These are phyloP conservation scores for Candida yuanshanica DNA, from an alignment of 805 yeast species.

Conservation along the genomic window DNA sequence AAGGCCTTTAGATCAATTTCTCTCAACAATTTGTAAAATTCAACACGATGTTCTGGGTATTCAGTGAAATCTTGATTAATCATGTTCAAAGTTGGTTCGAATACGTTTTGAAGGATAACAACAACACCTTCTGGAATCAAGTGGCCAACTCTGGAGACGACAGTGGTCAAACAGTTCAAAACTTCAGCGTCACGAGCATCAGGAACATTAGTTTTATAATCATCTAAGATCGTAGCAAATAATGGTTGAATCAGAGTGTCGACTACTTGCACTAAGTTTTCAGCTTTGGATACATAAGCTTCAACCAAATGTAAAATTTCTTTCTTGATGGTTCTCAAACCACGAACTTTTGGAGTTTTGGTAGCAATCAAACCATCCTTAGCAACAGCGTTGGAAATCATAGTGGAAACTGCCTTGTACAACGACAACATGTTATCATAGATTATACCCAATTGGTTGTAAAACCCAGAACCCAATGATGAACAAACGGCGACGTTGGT, in stretches of 20 bases:
- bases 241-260: constrained; percentile 77
- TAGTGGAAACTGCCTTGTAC: constrained; percentile 80
- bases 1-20: constrained; percentile 84
- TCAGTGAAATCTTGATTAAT: constrained; percentile 92
- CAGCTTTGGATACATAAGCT: constrained; percentile 82
- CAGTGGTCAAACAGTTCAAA: constrained; percentile 86
- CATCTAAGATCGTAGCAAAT: constrained; percentile 80
- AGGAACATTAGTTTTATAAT: constrained; percentile 82
- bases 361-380: constrained; percentile 84
- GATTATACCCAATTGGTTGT: constrained; percentile 79
- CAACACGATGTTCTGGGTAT: constrained; percentile 97
- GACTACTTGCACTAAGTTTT: constrained; percentile 74
- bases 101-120: constrained; percentile 79
- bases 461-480: constrained; percentile 89
- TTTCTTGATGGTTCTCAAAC: constrained; percentile 92
- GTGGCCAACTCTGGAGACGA: constrained; percentile 82
- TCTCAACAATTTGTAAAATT: constrained; percentile 83
- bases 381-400: constrained; percentile 78
- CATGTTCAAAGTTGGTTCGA: constrained; percentile 93
- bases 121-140: constrained; percentile 88
- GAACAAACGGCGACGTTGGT: constrained; percentile 94
- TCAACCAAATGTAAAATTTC: constrained; percentile 88
- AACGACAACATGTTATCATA: constrained; percentile 86
- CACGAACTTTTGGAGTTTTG: constrained; percentile 91
- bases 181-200: constrained; percentile 99